These are phyloP conservation scores for Daedaleopsis sinensis DNA, from an alignment of 768 basidiomycete species.

Conservation along the genomic window DNA sequence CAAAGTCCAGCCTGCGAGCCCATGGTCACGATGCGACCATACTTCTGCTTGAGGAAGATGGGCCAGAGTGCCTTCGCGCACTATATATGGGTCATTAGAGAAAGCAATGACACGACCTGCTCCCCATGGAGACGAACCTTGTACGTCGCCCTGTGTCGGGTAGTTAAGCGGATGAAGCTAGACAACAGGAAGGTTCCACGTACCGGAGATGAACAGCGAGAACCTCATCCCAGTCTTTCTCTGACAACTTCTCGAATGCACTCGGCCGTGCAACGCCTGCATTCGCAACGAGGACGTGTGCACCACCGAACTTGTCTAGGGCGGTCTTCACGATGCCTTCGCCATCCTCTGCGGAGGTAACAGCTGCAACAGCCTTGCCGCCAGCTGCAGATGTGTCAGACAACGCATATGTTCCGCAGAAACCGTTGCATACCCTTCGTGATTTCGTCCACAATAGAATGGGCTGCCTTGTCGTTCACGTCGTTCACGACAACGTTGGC, in stretches of 20 bases:
- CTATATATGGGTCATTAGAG: constrained; percentile 39
- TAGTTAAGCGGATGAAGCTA: constrained; percentile 5
- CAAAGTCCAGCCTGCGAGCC: constrained; percentile 91
- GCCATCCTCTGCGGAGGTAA: constrained; percentile 91
- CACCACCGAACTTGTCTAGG: constrained; percentile 81
- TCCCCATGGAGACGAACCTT: constrained; percentile 52
- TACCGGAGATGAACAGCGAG: constrained; percentile 81
- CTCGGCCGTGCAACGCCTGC: constrained; percentile 95
- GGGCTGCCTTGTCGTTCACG: constrained; percentile 83
- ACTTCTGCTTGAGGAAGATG: constrained; percentile 94
- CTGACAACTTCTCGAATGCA: constrained; percentile 86
- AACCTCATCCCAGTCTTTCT: constrained; percentile 94
- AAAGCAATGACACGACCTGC: too few species aligned
- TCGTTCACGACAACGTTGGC: constrained; percentile 98
- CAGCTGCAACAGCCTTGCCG: constrained; percentile 81
- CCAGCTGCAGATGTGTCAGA: constrained; percentile 55
- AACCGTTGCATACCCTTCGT: constrained; percentile 55
- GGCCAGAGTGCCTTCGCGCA: constrained; percentile 97
- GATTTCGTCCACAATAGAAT: constrained; percentile 85
- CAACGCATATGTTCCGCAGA: not conserved
- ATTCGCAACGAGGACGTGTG: constrained; percentile 90
- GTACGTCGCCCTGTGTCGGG: constrained; percentile 68
- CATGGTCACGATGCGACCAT: constrained; percentile 94
- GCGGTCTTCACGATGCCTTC: constrained; percentile 88
- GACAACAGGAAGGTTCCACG: not conserved